Evolutionary conservation across 345 rosid genomes (phyloP), one percentile per base, ranked within the genome.

Genomic region (Rhizophora apiculata): DNA sequence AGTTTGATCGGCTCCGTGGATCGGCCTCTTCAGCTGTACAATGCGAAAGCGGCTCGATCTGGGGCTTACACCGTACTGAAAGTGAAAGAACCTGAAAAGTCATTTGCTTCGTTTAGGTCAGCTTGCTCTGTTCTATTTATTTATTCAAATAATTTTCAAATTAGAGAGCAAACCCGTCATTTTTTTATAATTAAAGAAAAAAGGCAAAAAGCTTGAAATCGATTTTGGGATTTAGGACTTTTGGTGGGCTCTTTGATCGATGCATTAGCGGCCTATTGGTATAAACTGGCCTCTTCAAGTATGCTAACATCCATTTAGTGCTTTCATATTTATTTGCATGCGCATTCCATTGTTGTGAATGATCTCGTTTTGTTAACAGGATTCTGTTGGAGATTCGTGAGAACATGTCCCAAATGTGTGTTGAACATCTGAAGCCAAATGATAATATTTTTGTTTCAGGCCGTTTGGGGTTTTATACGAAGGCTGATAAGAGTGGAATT

Each of bases 371-470:
- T 20, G 5, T 64, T 70, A 65, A 29, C 82, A 92, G 99, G 78
- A 75, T 92, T 60, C 21, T 1, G 24, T 76, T 90, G 77, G 54
- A 43, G 19, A 81, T 87, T 85, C 75, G 84, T 88, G 69, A 63
- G 1, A 78, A 72, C 49, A 67, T 86, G 70, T 96, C 88, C 18
- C 63, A 69, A 68, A 74, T 54, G 60, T 90, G 89, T 30, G 24
- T 79, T 19, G 68, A 75, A 51, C 85, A 89, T 81, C 46, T 91
- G 77, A 84, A 82, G 74, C 86, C 32, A 27, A 75, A 86, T 69
- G 98, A 89, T 79, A 65, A 63, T 24, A 73, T 88, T 8, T 85
- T 78, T 80, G 92, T 94, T 63, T 84, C 87, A 0, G 97, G 96
- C 34, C 68, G 21, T 4, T 80, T 94, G 22, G 71, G 9, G 32